Percentiles rank a stretch among this genome's conserved stretches.
Conservation (phyloP, 2,329 filamentous ascomycete species). For the Aspergillus spinulosporus region DNA sequence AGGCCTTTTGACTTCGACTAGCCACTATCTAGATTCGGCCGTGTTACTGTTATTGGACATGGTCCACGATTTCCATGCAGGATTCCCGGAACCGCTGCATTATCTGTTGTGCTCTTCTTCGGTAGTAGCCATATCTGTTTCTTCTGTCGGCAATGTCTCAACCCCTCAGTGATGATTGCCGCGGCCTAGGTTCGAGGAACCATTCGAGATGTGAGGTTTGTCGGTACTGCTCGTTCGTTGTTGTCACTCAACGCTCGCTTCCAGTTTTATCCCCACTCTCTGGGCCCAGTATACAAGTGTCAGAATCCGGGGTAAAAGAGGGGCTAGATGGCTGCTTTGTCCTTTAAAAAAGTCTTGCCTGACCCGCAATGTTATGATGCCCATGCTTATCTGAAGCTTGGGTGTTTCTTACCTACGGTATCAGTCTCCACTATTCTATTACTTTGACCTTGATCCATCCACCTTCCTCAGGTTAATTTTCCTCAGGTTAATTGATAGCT, state of each 20-base stretch:
- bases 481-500: neutral
- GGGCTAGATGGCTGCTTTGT: neutral
- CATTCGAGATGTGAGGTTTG: slow-evolving; percentile 16
- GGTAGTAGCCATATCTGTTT: slow-evolving; percentile 7
- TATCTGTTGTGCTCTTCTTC: neutral
- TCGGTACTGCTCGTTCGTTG: slow-evolving; percentile 1
- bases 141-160: slow-evolving; percentile 13
- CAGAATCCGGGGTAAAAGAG: slow-evolving; percentile 5
- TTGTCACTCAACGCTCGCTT: slow-evolving; percentile 1
- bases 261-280: neutral
- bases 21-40: neutral
- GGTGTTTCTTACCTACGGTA: slow-evolving; percentile 1
- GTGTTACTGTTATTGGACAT: neutral
- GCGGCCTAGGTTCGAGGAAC: slow-evolving; percentile 24
- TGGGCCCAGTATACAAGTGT: slow-evolving; percentile 11
- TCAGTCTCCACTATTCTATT: neutral
- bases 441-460: neutral
- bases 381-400: slow-evolving; percentile 13
- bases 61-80: slow-evolving; percentile 8
- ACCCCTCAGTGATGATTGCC: slow-evolving; percentile 21
- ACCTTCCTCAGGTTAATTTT: neutral
- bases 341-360: neutral
- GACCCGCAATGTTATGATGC: slow-evolving; percentile 15
- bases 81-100: neutral
- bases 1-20: slow-evolving; percentile 5